Conservation (phyloP, 2,329 filamentous ascomycete species). For the Apiospora phragmitis region DNA sequence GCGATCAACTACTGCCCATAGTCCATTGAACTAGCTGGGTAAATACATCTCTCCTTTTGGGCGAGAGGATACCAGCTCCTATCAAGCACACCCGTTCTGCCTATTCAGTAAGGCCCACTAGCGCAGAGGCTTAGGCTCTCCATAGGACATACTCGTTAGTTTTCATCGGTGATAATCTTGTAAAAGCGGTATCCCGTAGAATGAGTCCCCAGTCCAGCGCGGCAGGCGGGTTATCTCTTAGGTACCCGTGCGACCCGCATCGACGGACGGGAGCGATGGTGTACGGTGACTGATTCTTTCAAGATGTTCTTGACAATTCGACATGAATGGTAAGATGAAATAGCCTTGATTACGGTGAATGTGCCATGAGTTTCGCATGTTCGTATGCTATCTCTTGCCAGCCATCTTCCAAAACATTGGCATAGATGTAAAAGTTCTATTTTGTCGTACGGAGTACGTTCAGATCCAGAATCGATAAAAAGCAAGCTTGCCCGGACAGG, state of each 20-base stretch:
- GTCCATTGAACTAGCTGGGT: not conserved
- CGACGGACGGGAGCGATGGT: not conserved
- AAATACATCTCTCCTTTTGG: not conserved
- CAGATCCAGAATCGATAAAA: not conserved
- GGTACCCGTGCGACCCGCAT: not conserved
- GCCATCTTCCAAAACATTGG: not conserved
- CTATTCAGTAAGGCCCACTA: not conserved
- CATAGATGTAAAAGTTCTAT: not conserved
- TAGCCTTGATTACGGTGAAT: accelerated
- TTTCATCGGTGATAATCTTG: not conserved
- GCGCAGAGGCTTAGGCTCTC: not conserved
- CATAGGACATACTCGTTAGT: no score
- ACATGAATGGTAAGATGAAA: not conserved
- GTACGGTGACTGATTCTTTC: no score
- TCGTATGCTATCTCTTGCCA: not conserved
- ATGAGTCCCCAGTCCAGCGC: no score
- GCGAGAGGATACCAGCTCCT: not conserved
- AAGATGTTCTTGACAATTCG: not conserved
- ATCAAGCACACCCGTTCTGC: not conserved
- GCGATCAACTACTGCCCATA: not conserved
- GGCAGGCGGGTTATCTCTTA: not conserved
- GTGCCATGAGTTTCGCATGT: not conserved
- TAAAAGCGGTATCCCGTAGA: not conserved
- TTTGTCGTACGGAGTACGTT: not conserved
- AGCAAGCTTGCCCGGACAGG: not conserved